Evolutionary conservation across 352 stramenopile genomes (phyloP).

Genomic region (Salisapilia sapeloensis): DNA sequence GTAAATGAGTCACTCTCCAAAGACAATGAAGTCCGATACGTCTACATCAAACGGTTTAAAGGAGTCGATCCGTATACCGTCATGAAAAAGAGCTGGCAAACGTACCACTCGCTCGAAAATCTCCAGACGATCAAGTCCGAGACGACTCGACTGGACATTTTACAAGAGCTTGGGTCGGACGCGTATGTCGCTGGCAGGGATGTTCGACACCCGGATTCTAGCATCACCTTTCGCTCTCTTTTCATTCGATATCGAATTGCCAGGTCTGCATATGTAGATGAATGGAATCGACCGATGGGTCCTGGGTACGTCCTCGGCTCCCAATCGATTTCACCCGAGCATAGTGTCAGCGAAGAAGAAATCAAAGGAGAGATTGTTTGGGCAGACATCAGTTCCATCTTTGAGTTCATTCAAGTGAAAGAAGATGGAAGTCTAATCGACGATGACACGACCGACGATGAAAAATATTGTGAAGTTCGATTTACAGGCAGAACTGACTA

Average conservation of each 20-base stretch:
- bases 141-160: slow-evolving; percentile 20
- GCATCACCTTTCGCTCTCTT: slow-evolving; percentile 21
- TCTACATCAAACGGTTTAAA: slow-evolving; percentile 18
- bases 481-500: slow-evolving; percentile 33
- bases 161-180: slow-evolving; percentile 19
- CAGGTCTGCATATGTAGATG: too few relatives aligned
- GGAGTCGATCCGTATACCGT: slow-evolving; percentile 11
- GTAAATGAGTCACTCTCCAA: slow-evolving; percentile 14
- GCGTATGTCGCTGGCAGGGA: slow-evolving; percentile 24
- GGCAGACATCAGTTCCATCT: too few relatives aligned
- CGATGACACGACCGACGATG: slow-evolving; percentile 11
- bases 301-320: slow-evolving; percentile 26
- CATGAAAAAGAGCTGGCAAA: slow-evolving; percentile 20
- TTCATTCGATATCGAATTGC: slow-evolving; percentile 25
- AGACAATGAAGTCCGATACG: slow-evolving; percentile 15
- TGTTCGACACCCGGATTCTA: slow-evolving; percentile 17
- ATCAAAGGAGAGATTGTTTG: too few relatives aligned
- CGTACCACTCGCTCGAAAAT: slow-evolving; percentile 14
- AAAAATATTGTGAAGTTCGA: slow-evolving; percentile 20
- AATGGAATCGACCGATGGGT: too few relatives aligned
- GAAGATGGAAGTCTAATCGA: too few relatives aligned
- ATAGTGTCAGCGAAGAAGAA: too few relatives aligned
- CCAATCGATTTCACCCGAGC: slow-evolving; percentile 15
- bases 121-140: slow-evolving; percentile 28
- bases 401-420: too few relatives aligned